phyloP scores from a whole-genome alignment of 495 filamentous ascomycete species.

The Astrothelium subdiscretum region DNA sequence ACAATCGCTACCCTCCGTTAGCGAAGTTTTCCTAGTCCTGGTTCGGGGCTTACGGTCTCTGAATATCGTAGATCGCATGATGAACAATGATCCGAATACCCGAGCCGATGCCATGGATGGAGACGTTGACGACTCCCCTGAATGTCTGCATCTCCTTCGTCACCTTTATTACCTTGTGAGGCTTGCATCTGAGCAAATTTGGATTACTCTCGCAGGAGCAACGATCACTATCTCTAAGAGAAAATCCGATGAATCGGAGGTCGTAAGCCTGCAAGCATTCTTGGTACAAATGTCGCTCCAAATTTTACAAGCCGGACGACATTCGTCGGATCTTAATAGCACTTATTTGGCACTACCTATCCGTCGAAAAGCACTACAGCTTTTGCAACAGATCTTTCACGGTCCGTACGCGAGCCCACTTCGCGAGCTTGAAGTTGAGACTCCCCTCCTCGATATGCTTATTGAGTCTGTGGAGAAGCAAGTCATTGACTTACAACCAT shows the following conservation, averaged over 20 bases:
- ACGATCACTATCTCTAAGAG: constrained; percentile 18
- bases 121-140: constrained; percentile 54
- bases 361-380: constrained; percentile 55
- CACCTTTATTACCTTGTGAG: constrained; percentile 60
- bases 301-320: not conserved
- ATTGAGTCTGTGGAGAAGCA: constrained; percentile 47
- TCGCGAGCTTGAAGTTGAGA: constrained; percentile 59
- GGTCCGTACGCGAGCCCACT: constrained; percentile 57
- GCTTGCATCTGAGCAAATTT: constrained; percentile 47
- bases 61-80: not conserved
- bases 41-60: not conserved
- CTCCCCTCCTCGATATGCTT: constrained; percentile 58
- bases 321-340: not conserved
- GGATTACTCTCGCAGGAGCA: constrained; percentile 45
- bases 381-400: constrained; percentile 64
- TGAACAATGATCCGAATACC: not conserved
- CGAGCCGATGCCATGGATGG: constrained; percentile 18
- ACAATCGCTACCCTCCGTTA: constrained; percentile 56
- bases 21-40: constrained; percentile 30
- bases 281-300: constrained; percentile 39
- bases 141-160: constrained; percentile 68
- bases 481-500: constrained; percentile 32
- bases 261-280: constrained; percentile 47
- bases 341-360: constrained; percentile 33
- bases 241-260: constrained; percentile 33